A percentile compares a stretch with the other conserved stretches of the same genome.
Evolutionary conservation across 129 eudicot species (phyloP).

Genomic region (Daucus carota): DNA sequence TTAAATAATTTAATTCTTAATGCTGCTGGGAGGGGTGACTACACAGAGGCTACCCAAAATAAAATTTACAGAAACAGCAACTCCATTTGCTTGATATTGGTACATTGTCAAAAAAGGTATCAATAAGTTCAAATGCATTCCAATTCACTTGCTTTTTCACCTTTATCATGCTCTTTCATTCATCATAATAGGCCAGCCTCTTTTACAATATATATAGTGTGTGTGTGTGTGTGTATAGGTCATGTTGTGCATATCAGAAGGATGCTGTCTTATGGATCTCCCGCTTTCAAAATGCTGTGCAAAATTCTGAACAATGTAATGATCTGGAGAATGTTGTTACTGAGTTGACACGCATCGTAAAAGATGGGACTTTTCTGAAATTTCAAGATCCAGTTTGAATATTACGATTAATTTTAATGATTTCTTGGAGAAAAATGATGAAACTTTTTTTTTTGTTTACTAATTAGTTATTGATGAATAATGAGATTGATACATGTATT

Average conservation of each 20-base stretch:
- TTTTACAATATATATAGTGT: background rate
- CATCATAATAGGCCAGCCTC: background rate
- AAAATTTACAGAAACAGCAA: slow-evolving; percentile 29
- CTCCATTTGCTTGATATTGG: slow-evolving; percentile 26
- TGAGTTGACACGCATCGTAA: slow-evolving; percentile 56
- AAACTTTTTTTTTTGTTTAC: too few species aligned
- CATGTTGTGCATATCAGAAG: slow-evolving; percentile 26
- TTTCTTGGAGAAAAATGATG: too few species aligned
- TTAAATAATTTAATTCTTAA: slow-evolving; percentile 44
- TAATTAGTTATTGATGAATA: too few species aligned
- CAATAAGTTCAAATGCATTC: background rate
- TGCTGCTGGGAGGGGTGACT: slow-evolving; percentile 27
- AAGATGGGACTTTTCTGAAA: slow-evolving; percentile 57
- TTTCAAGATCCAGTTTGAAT: slow-evolving; percentile 54
- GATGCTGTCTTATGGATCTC: slow-evolving; percentile 78
- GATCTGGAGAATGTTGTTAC: slow-evolving; percentile 69
- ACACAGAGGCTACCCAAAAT: slow-evolving; percentile 24
- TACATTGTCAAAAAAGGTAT: slow-evolving; percentile 69
- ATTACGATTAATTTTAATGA: too few species aligned
- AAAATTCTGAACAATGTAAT: slow-evolving; percentile 45
- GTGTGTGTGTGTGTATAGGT: background rate
- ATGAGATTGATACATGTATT: too few species aligned
- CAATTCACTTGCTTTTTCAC: background rate
- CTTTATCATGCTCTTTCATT: background rate
- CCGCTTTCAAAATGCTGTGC: slow-evolving; percentile 42